Evolutionary conservation across 2,329 filamentous ascomycete species (phyloP), one percentile per base, ranked within the genome.

Genomic region (Shiraia bambusicola): DNA sequence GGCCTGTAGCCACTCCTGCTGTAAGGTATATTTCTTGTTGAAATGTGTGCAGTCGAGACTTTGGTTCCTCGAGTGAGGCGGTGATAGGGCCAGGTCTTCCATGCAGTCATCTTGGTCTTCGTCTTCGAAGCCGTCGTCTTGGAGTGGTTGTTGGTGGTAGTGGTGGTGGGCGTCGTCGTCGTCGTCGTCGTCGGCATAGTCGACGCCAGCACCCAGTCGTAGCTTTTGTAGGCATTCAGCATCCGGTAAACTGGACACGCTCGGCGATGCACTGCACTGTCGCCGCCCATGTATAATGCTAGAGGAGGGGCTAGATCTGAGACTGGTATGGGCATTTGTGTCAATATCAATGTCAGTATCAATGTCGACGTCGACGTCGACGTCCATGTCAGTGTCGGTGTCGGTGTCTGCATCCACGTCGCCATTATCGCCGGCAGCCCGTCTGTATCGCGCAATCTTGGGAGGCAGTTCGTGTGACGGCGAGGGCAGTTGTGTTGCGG

Each of bases 401-500:
- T 52, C 53, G 17, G 42, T 35, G 19, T 44, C 49, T n/a, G 46
- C 28, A 12, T 43, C 29, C 29, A 42, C 30, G 33, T 58, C 49
- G 19, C 19, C 32, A 32, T 46, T 29, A 35, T 56, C 40, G 17
- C 50, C 40, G 37, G 55, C 47, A 19, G 44, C 59, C 37, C 64
- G 49, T 15, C 59, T 45, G 40, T 54, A 54, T 19, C 56, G 37
- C 13, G 63, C 62, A 8, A 66, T 62, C 61, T 68, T 68, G 41
- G 61, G 59, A n/a, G 61, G 65, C 37, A 65, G 42, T 36, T 58
- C 58, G 26, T 60, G 61, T 11, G 58, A 56, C 3, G 64, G 64
- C 41, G 64, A 66, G 19, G 64, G 64, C 40, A 67, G 47, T 49
- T 67, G 64, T 8, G 64, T 66, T 2, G 65, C 65, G 7, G 64